These are phyloP conservation scores for Chrysanthemum lavandulifolium DNA, from an alignment of 129 eudicot genomes.

Conservation along the genomic window DNA sequence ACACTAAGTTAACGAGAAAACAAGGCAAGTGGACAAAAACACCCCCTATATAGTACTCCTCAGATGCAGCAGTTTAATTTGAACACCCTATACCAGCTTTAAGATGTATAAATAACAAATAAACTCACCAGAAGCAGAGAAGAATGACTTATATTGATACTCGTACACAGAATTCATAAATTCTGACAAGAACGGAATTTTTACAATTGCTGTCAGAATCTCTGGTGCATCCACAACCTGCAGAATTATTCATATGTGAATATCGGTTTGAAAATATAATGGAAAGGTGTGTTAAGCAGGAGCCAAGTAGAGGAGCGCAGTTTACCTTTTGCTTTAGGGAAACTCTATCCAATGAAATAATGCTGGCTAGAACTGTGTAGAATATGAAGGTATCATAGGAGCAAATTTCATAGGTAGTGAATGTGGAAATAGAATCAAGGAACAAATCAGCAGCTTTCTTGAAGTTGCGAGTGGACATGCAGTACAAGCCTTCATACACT, in stretches of 20 bases:
- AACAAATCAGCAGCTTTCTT: slow-evolving; percentile 90
- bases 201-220: slow-evolving; percentile 71
- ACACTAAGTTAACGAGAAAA: background rate
- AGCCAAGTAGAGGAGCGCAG: background rate
- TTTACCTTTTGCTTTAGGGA: slow-evolving; percentile 90
- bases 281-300: background rate
- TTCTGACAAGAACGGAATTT: slow-evolving; percentile 64
- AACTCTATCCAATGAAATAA: slow-evolving; percentile 87
- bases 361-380: slow-evolving; percentile 90
- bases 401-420: slow-evolving; percentile 91
- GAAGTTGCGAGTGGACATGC: slow-evolving; percentile 93
- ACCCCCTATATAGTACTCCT: background rate
- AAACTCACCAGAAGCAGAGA: slow-evolving; percentile 77
- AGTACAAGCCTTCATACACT: slow-evolving; percentile 92
- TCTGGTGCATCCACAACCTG: slow-evolving; percentile 86
- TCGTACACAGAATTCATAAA: slow-evolving; percentile 70
- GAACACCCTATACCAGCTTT: background rate
- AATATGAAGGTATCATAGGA: slow-evolving; percentile 93
- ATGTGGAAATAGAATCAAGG: slow-evolving; percentile 94
- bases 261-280: background rate
- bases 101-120: slow-evolving; percentile 8
- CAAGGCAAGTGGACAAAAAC: no score
- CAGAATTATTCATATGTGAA: background rate
- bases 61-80: background rate
- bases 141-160: slow-evolving; percentile 70